These are phyloP conservation scores for Xylaria longipes DNA, from an alignment of 495 filamentous ascomycete species.

Conservation along the genomic window DNA sequence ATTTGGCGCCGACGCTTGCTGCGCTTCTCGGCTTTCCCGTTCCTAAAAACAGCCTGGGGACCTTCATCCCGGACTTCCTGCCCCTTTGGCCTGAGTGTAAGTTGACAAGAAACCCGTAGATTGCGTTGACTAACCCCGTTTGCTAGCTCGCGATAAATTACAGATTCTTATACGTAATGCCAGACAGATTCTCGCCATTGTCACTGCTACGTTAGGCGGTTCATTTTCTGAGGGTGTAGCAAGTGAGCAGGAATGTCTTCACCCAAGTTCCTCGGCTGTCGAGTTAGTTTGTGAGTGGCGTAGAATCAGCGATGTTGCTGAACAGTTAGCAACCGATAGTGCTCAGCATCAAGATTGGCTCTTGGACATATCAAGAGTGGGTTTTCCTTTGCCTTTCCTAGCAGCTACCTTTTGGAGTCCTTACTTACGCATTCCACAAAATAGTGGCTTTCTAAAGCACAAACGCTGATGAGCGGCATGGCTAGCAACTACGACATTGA, in stretches of 20 bases:
- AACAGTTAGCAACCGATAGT: slow-evolving; percentile 8
- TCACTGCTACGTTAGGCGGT: slow-evolving; percentile 71
- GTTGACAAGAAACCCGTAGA: slow-evolving; percentile 42
- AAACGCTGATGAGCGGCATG: slow-evolving; percentile 79
- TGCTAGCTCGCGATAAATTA: slow-evolving; percentile 60
- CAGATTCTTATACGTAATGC: slow-evolving; percentile 77
- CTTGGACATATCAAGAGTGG: slow-evolving; percentile 38
- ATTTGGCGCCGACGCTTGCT: slow-evolving; percentile 89
- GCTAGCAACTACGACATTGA: slow-evolving; percentile 88
- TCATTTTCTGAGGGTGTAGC: slow-evolving; percentile 54
- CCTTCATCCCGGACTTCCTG: slow-evolving; percentile 82
- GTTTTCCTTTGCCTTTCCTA: not conserved
- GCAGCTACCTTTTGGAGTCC: slow-evolving; percentile 23
- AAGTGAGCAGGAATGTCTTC: slow-evolving; percentile 49
- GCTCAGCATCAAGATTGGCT: slow-evolving; percentile 37
- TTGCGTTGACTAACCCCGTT: slow-evolving; percentile 26
- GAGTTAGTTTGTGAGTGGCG: slow-evolving; percentile 73
- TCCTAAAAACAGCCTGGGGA: slow-evolving; percentile 89
- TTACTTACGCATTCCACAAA: not conserved
- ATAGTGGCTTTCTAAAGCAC: slow-evolving; percentile 71
- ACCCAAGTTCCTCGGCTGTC: slow-evolving; percentile 55
- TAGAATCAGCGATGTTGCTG: slow-evolving; percentile 37
- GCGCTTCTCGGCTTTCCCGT: slow-evolving; percentile 86
- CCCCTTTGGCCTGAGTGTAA: slow-evolving; percentile 70
- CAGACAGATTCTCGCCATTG: slow-evolving; percentile 74